Evolutionary conservation across 202 grass and related monocot species (phyloP).

Genomic region (Cymbopogon flexuosus): DNA sequence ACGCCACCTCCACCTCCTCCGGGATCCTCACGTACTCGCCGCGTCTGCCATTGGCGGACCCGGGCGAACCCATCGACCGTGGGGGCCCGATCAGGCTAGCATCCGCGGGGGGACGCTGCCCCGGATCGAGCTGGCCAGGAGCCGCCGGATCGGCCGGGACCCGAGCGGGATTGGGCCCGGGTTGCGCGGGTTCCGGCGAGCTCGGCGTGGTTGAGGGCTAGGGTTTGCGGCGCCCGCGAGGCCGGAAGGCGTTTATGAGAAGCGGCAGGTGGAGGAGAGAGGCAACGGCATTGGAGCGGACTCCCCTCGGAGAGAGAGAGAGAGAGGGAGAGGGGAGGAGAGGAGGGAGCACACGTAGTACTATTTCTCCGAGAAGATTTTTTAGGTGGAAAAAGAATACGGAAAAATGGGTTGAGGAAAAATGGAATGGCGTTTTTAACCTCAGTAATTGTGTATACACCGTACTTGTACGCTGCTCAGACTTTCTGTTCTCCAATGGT

Average conservation of each 20-base stretch:
- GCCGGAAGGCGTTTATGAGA: constrained; percentile 2
- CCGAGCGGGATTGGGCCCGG: constrained; percentile 26
- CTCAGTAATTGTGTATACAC: neutral
- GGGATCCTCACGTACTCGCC: constrained; percentile 67
- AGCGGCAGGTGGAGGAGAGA: constrained; percentile 14
- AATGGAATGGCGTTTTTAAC: neutral
- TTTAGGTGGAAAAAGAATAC: neutral
- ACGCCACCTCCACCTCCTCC: constrained; percentile 35
- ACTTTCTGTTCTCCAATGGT: neutral
- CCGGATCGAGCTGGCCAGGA: neutral
- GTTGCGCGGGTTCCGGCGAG: constrained; percentile 20
- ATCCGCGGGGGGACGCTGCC: constrained; percentile 3
- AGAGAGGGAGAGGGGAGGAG: neutral
- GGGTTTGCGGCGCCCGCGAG: constrained; percentile 27
- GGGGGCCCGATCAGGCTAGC: constrained; percentile 33
- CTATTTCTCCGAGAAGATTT: constrained; percentile 11
- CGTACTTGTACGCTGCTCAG: neutral
- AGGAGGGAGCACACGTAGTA: neutral
- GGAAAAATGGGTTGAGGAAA: neutral
- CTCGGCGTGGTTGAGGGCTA: constrained; percentile 32
- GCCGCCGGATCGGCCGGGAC: constrained; percentile 33
- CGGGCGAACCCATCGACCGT: constrained; percentile 39
- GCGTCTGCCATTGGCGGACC: constrained; percentile 47
- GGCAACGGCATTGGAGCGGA: constrained; percentile 44
- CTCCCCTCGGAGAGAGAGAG: neutral